A percentile compares a stretch with the other conserved stretches of the same genome.
These are phyloP conservation scores for Plectosphaerella plurivora DNA, from an alignment of 2,329 filamentous ascomycete genomes.

Conservation along the genomic window DNA sequence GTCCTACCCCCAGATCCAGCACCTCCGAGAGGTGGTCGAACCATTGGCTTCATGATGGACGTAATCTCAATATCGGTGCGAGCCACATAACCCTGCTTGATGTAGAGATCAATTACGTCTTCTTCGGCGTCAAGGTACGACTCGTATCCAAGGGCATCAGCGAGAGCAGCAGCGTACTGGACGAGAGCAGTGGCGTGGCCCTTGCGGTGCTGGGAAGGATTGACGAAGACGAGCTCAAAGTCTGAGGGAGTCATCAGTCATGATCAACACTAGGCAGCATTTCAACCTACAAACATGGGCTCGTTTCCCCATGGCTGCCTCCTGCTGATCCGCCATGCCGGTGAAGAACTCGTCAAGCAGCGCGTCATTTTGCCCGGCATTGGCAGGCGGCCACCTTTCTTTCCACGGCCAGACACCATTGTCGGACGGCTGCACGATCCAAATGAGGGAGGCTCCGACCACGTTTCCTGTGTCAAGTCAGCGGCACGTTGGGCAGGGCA, in stretches of 20 bases:
- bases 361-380: constrained; percentile 6
- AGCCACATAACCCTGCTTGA: constrained; percentile 7
- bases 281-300: constrained; percentile 13
- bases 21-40: constrained; percentile 3
- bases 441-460: constrained; percentile 4
- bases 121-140: constrained; percentile 13
- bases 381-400: constrained; percentile 8
- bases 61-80: constrained; percentile 4
- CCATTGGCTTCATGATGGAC: constrained; percentile 12
- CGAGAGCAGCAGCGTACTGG: constrained; percentile 1
- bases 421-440: constrained; percentile 8
- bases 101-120: constrained; percentile 9
- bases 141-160: constrained; percentile 9
- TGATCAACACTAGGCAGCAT: no score
- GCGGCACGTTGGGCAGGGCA: not conserved
- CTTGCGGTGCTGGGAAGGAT: constrained; percentile 8
- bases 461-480: not conserved
- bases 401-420: constrained; percentile 8
- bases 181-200: constrained; percentile 12
- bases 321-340: constrained; percentile 12
- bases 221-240: constrained; percentile 12
- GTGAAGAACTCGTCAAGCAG: constrained; percentile 11
- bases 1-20: not conserved
- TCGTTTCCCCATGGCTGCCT: constrained; percentile 6
- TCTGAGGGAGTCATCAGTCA: constrained; percentile 1